phyloP scores from a whole-genome alignment of 192 early-diverging fungal species.

The Backusella parvicylindrica region DNA sequence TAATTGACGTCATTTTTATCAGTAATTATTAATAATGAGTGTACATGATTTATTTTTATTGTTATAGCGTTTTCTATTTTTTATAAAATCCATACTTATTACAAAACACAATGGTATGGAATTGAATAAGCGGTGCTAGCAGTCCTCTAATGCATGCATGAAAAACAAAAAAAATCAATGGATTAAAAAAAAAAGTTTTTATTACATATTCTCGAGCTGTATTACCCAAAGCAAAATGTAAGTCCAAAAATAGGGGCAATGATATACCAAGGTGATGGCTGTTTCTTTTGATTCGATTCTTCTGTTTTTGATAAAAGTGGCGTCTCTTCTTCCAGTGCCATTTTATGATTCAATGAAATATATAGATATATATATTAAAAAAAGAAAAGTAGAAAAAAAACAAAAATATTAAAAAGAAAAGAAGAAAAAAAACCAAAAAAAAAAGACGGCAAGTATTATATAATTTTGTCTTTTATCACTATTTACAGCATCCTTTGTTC shows the following conservation, averaged over 20 bases:
- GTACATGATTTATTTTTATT: not conserved
- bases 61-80: not conserved
- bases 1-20: not conserved
- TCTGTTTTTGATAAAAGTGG: constrained; percentile 2
- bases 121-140: constrained; percentile 25
- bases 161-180: not conserved
- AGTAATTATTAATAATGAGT: not conserved
- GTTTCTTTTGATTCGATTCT: not conserved
- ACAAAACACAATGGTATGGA: constrained; percentile 34
- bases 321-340: not conserved
- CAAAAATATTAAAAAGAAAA: not conserved
- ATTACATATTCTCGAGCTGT: not conserved
- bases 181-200: not conserved
- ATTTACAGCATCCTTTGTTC: not conserved
- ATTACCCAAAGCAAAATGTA: constrained; percentile 10
- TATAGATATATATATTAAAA: not conserved
- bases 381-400: not conserved
- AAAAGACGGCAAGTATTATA: constrained; percentile 3
- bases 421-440: not conserved
- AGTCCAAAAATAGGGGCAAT: constrained; percentile 13
- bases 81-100: constrained; percentile 23
- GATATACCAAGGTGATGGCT: constrained; percentile 9
- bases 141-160: not conserved
- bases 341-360: not conserved
- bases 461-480: not conserved